Conservation (phyloP, 169 alveolate species). For the Nephromyces sp. region DNA sequence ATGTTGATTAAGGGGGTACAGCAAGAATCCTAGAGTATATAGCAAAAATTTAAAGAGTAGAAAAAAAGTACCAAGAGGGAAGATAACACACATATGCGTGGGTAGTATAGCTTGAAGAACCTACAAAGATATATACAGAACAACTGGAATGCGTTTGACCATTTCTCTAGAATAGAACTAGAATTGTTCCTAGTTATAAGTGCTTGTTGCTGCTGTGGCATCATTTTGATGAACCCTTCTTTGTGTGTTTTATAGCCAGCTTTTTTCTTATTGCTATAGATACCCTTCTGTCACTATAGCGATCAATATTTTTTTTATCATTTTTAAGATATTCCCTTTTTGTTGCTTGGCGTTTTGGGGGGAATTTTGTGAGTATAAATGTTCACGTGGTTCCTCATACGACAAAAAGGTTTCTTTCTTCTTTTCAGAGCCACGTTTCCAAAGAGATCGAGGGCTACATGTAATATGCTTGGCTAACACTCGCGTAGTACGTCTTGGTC, state of each 20-base stretch:
- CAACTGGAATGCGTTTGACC: no score
- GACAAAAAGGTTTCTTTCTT: constrained; percentile 6
- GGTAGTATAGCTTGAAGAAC: no score
- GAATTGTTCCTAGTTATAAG: no score
- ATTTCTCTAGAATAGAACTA: no score
- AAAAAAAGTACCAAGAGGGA: no score
- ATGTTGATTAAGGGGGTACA: no score
- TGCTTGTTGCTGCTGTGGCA: background rate
- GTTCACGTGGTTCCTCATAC: constrained; percentile 4
- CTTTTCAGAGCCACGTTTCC: constrained; percentile 21
- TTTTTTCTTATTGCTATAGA: background rate
- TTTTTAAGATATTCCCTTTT: background rate
- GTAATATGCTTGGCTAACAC: constrained; percentile 56
- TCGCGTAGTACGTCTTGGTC: constrained; percentile 64
- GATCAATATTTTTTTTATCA: background rate
- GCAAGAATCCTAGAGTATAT: no score
- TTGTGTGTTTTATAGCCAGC: background rate
- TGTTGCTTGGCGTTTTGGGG: background rate
- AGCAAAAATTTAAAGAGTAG: no score
- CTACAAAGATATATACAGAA: no score
- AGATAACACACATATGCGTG: no score
- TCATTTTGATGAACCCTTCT: background rate
- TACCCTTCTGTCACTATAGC: background rate
- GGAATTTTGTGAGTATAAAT: background rate
- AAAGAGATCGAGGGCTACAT: constrained; percentile 54